Base-by-base conservation (phyloP, 495 filamentous ascomycete species). In the Podospora tetraspora region DNA sequence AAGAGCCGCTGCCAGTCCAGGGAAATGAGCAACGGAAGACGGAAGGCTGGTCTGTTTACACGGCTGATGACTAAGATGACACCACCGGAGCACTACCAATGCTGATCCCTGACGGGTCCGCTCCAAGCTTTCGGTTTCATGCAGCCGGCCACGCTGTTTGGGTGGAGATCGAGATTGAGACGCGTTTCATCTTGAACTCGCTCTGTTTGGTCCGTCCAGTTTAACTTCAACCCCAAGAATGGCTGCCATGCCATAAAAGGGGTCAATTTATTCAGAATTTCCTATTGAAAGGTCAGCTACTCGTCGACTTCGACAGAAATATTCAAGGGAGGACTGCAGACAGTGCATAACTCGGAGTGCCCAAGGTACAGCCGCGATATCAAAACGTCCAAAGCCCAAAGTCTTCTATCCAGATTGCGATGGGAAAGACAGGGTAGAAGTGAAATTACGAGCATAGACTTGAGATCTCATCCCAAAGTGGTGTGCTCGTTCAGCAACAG, bases 11-110 rank as follows among this genome's bases (percentile, higher is more conserved):
- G 30, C 29, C 24, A 58, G 57, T 52, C 22, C 16, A 62, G 58
- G 34, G 66, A 62, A 68, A 68, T 62, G 60, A 59, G 34, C 43
- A n/a, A 30, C 37, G 64, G 21, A n/a, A 61, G 57, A 37, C 61
- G 65, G 16, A n/a, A 52, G 43, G 43, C 16, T 25, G 23, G 21
- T 59, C 52, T 67, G 59, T 67, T 61, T 61, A 67, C 59, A 63
- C 43, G 43, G 43, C 43, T n/a, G 37, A 30, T 59, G 63, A 59
- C 63, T 52, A 66, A 66, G 63, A 30, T 29, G 16, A 52, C 43
- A n/a, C 37, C 37, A 52, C 5, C 2, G 16, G 43, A 19, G 5
- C 34, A 43, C 13, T 19, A 8, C 37, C 43, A n/a, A 52, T n/a
- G 43, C 16, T n/a, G 19, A 52, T 52, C 43, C 43, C 43, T n/a